These are phyloP conservation scores for Boletus edulis DNA, from an alignment of 768 basidiomycete species.

Conservation along the genomic window DNA sequence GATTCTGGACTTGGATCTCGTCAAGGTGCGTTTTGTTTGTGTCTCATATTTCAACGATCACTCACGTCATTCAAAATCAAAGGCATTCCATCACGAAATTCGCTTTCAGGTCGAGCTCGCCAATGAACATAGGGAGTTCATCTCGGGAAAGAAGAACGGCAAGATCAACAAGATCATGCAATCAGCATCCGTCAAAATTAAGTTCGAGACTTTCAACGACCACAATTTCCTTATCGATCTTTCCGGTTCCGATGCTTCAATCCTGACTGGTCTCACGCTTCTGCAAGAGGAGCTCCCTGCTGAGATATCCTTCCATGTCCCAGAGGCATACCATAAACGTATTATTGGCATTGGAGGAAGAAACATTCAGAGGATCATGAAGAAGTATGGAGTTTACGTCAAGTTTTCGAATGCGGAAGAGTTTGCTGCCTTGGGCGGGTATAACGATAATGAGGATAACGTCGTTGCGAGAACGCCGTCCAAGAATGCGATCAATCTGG, in stretches of 20 bases:
- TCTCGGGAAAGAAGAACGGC: conserved; percentile 98
- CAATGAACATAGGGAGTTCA: conserved; percentile 98
- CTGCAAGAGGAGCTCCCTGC: conserved; percentile 98
- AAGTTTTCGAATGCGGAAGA: conserved; percentile 99
- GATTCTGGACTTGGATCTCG: conserved; percentile 87
- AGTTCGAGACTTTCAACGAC: conserved; percentile 97
- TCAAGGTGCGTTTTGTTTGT: conserved; percentile 59
- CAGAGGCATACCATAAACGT: conserved; percentile 96
- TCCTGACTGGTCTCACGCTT: conserved; percentile 83
- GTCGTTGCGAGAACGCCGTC: conserved; percentile 97
- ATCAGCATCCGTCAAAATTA: conserved; percentile 94
- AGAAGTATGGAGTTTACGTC: conserved; percentile 99
- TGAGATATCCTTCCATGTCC: conserved; percentile 98
- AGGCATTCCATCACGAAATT: conserved; percentile 96
- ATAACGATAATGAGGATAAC: conserved; percentile 97
- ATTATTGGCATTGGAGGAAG: conserved; percentile 98
- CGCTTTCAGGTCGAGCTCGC: conserved; percentile 97
- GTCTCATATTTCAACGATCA: not conserved
- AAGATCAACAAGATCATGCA: conserved; percentile 99
- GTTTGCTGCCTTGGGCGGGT: conserved; percentile 91
- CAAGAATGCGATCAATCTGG: conserved; percentile 94
- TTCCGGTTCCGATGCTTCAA: conserved; percentile 78
- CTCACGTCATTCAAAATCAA: not conserved
- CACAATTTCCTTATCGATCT: conserved; percentile 94
- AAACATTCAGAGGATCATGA: conserved; percentile 99